These are phyloP conservation scores for Eucalyptus erythrocorys DNA, from an alignment of 345 rosid genomes.

Conservation along the genomic window DNA sequence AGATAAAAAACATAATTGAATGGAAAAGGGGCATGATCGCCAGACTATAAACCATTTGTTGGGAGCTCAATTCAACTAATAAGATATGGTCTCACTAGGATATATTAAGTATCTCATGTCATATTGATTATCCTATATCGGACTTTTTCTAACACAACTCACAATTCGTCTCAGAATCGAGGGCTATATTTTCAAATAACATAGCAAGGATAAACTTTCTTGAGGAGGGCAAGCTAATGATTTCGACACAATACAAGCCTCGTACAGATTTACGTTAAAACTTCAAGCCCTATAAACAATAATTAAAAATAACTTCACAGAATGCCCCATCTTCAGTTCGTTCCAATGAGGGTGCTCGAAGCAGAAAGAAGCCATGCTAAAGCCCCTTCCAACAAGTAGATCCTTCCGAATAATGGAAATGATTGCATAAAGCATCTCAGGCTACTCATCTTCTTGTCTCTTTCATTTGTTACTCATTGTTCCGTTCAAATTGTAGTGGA, in stretches of 20 bases:
- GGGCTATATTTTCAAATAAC: not conserved
- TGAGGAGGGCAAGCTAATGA: not conserved
- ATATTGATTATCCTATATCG: not conserved
- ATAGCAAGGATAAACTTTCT: not conserved
- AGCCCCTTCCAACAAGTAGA: not conserved
- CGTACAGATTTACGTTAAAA: not conserved
- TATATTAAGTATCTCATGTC: not conserved
- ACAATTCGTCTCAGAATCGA: not conserved
- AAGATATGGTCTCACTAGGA: not conserved
- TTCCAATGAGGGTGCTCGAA: not conserved
- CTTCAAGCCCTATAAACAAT: too few species aligned
- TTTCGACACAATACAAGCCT: not conserved
- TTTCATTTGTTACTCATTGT: not conserved
- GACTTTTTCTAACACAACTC: not conserved
- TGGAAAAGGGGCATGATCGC: not conserved
- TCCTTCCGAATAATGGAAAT: not conserved
- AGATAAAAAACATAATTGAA: not conserved
- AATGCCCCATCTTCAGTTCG: not conserved
- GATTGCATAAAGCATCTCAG: not conserved
- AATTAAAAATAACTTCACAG: not conserved
- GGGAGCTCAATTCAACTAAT: not conserved
- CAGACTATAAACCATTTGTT: not conserved
- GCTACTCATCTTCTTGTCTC: not conserved
- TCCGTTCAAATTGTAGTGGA: not conserved
- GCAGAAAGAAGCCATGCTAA: not conserved